These are phyloP conservation scores for Rosa multiflora DNA, from an alignment of 306 rosid genomes.

Conservation along the genomic window DNA sequence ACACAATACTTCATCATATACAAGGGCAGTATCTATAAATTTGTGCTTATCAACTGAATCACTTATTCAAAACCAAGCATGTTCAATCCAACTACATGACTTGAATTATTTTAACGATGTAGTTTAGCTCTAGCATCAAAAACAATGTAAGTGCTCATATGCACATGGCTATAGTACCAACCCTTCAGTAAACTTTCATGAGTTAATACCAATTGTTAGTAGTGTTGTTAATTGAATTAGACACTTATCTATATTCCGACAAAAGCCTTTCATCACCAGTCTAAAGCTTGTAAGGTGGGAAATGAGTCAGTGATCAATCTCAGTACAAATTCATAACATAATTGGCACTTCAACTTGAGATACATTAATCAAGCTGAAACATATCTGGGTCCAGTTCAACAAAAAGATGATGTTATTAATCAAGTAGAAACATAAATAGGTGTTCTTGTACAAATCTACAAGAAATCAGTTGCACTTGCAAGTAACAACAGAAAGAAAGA, in stretches of 20 bases:
- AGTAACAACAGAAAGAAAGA: background rate
- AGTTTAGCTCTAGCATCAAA: background rate
- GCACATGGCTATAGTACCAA: background rate
- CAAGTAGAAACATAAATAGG: background rate
- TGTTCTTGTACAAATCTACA: background rate
- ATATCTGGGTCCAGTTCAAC: background rate
- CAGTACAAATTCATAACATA: background rate
- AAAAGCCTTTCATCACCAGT: background rate
- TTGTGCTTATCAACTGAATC: background rate
- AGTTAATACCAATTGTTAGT: background rate
- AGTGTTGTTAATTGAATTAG: background rate
- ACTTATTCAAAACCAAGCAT: background rate
- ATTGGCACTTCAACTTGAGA: background rate
- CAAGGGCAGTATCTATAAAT: background rate
- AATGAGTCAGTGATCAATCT: background rate
- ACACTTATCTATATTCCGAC: background rate
- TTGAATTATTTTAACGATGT: background rate
- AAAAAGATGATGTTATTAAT: background rate
- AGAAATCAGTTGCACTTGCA: background rate
- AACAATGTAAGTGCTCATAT: background rate
- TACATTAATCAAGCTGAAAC: background rate
- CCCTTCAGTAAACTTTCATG: background rate
- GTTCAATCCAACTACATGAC: background rate
- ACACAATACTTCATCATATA: background rate
- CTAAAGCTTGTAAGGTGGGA: background rate